Evolutionary conservation across 228 moss, liverwort and hornwort species (phyloP), one percentile per base, ranked within the genome.

Genomic region (Sphagnum fallax): DNA sequence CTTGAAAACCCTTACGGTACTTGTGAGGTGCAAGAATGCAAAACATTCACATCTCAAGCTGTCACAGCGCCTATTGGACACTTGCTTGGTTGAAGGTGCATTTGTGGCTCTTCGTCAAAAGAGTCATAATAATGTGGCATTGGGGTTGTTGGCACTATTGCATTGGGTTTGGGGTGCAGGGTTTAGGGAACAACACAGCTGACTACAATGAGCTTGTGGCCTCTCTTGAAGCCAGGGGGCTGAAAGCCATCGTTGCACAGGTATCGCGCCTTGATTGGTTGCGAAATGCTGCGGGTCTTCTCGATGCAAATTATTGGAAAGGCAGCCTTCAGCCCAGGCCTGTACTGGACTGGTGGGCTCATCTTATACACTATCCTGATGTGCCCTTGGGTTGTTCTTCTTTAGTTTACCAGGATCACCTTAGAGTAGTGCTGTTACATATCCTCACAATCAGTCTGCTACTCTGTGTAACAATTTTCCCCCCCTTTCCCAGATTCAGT

Each of bases 211-310:
- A 80, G 82, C 90, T 98, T 66, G 93, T 86, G 66, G 75, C 78
- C 64, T 82, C 91, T 64, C 90, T 98, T 64, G 82, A 80, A 84
- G 91, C 82, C 65, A 77, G 90, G 67, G 90, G 82, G 67, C 69
- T 98, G 72, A 65, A 81, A 12, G 80, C 82, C 14, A 89, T 88
- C 72, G 84, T 93, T 73, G 84, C 87, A 65, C 83, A 86, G 76
- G 92, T 98, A 60, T 85, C 93, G 52, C 91, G 98, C 58, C 70
- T 82, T 67, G 98, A 98, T 79, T 98, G 98, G 98, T 71, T 98
- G 75, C 85, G 93, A 60, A 98, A 98, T 83, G 93, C 91, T 70
- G 82, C 92, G 75, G 98, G 98, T 68, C 81, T 98, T 72, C 75
- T 98, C 16, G 87, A 93, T 73, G 84, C 68, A 71, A 85, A 85